phyloP scores from a whole-genome alignment of 331 rosid species.

The Cydonia oblonga region DNA sequence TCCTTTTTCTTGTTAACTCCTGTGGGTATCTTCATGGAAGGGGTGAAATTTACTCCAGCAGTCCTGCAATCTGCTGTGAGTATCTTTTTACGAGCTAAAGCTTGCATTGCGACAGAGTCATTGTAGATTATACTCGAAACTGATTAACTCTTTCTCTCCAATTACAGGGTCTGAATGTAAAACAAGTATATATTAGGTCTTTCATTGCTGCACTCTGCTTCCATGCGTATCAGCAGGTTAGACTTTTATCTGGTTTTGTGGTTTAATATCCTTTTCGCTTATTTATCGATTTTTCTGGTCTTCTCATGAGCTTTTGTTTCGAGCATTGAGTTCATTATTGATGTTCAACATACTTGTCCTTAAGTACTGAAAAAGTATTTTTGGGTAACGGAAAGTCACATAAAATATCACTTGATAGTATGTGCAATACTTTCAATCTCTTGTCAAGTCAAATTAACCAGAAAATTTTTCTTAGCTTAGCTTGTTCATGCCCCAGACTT shows the following conservation, averaged over 20 bases:
- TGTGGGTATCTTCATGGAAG: constrained; percentile 57
- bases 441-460: not conserved
- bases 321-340: not conserved
- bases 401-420: not conserved
- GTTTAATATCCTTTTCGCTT: not conserved
- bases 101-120: not conserved
- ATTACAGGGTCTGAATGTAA: constrained; percentile 66
- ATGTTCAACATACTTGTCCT: not conserved
- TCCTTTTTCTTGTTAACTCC: constrained; percentile 74
- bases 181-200: constrained; percentile 52
- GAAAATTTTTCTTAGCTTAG: not conserved
- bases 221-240: constrained; percentile 98
- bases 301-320: not conserved
- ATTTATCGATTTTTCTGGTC: not conserved
- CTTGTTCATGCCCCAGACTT: no score
- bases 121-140: constrained; percentile 2
- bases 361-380: not conserved
- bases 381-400: not conserved
- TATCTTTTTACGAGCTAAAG: constrained; percentile 1
- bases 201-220: constrained; percentile 86
- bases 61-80: constrained; percentile 73
- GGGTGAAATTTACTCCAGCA: constrained; percentile 72
- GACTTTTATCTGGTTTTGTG: constrained; percentile 1
- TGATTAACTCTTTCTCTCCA: not conserved
- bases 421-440: not conserved